Evolutionary conservation across 352 stramenopile species (phyloP), one percentile per base, ranked within the genome.

Genomic region (Phytophthora lateralis): DNA sequence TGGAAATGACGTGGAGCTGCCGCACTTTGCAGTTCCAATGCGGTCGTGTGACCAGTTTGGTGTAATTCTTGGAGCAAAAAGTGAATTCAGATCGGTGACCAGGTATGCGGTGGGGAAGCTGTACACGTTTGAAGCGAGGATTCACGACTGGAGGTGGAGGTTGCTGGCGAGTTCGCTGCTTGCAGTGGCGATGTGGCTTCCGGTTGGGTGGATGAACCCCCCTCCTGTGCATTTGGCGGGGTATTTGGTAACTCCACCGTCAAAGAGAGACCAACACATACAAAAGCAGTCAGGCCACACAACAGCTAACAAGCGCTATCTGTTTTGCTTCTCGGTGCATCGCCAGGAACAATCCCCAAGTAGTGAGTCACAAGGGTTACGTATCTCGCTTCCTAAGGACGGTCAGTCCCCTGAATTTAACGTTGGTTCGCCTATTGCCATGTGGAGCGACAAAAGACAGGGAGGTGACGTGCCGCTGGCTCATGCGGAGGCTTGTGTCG

Each of bases 111-210:
- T 62, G n/a, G 76, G 76, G 46, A 74, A 66, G 3, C 48, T 88
- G 4, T 88, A 88, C 52, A 82, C 76, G 8, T 81, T 93, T 56
- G 75, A 89, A 55, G 85, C 75, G 18, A 75, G 69, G 34, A 73
- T 83, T 57, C 49, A 54, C 0, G 75, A 88, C 34, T 63, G 85
- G 53, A 67, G 65, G 35, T 68, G 70, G 39, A 87, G 76, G 73
- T 74, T 71, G 45, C 61, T 91, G 15, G 69, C 73, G 15, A 84
- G 80, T 46, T 14, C 27, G 18, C 2, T 56, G 10, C 48, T 88
- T 10, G 63, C 69, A 3, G 71, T 73, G 1, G 53, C 80, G 17
- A 65, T 61, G 6, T 71, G 87, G 38, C 56, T 89, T 50, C 67
- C 76, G 5, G 42, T 85, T 24, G 63, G 52, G 14, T 76, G 77